Conservation (phyloP, 129 eudicot species). For the Chrysanthemum makinoi region DNA sequence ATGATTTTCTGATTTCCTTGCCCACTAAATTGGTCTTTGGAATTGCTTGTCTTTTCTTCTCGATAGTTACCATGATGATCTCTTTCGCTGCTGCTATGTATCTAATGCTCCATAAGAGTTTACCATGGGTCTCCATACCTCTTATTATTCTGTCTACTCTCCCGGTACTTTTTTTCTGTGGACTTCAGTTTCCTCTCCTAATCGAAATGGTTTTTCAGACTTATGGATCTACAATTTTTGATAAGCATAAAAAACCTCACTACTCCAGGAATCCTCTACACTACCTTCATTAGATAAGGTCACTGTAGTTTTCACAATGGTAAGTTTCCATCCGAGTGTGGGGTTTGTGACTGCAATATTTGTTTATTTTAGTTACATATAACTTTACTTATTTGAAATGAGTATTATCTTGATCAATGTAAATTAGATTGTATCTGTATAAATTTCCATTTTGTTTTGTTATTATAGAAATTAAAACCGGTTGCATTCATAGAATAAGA, state of each 20-base stretch:
- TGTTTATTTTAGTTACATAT: no score
- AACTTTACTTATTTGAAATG: no score
- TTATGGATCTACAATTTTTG: constrained; percentile 33
- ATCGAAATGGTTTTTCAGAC: constrained; percentile 43
- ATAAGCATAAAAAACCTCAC: constrained; percentile 28
- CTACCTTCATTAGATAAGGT: not conserved
- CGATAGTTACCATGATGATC: constrained; percentile 54
- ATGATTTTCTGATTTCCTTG: constrained; percentile 42
- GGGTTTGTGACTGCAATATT: not conserved
- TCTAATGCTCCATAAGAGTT: constrained; percentile 31
- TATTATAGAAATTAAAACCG: no score
- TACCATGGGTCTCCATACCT: constrained; percentile 46
- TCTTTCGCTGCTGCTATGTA: constrained; percentile 47
- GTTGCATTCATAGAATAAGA: no score
- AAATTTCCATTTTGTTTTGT: no score
- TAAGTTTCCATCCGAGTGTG: not conserved
- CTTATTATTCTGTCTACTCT: constrained; percentile 36
- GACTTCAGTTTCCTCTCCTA: constrained; percentile 48
- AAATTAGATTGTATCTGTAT: no score
- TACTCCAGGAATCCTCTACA: not conserved
- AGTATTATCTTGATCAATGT: no score
- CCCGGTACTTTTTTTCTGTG: constrained; percentile 38
- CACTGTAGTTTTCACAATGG: not conserved
- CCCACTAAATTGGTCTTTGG: constrained; percentile 52
- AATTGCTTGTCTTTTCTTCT: constrained; percentile 43